Evolutionary conservation across 352 stramenopile genomes (phyloP), one percentile per base, ranked within the genome.

Genomic region (Globisporangium rhizosaccharum): DNA sequence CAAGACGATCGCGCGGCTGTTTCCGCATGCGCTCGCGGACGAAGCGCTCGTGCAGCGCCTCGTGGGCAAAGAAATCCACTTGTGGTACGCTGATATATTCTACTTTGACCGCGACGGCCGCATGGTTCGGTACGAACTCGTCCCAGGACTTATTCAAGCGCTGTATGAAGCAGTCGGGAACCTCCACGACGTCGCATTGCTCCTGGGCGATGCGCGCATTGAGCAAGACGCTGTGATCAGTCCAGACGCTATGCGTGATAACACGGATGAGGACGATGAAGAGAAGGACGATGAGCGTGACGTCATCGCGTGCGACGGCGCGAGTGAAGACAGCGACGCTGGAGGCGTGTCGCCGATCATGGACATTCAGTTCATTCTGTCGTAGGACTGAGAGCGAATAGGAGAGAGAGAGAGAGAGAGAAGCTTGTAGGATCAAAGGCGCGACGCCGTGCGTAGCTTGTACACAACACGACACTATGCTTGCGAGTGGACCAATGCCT

Each of bases 1-100:
- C n/a, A 56, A 58, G 11, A 80, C 74, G 7, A 73, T 87, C 47
- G 61, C 82, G 50, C 61, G 57, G n/a, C 53, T 88, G 23, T 88
- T 75, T 51, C 76, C 76, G 18, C 64, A 82, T 33, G 56, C 66
- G 3, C 23, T 65, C 4, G 46, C 51, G 53, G 42, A 84, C 28
- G 67, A 75, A 47, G 46, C 70, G 8, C 67, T 87, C 28, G 63
- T 85, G 45, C 68, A 75, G 23, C 67, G 66, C 33, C 66, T 88
- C 2, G 56, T 88, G 25, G 75, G 73, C n/a, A 62, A 65, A 36
- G 57, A 82, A 41, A 47, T 86, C 17, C 63, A 72, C 12, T 62
- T 82, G 30, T 67, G 58, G 39, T 86, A 71, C 60, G 67, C 50
- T 37, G 71, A 72, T 36, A 48, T 66, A n/a, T 79, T 82, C 46